Evolutionary conservation across 805 yeast species (phyloP).

Genomic region (Monosporozyma aerobia): DNA sequence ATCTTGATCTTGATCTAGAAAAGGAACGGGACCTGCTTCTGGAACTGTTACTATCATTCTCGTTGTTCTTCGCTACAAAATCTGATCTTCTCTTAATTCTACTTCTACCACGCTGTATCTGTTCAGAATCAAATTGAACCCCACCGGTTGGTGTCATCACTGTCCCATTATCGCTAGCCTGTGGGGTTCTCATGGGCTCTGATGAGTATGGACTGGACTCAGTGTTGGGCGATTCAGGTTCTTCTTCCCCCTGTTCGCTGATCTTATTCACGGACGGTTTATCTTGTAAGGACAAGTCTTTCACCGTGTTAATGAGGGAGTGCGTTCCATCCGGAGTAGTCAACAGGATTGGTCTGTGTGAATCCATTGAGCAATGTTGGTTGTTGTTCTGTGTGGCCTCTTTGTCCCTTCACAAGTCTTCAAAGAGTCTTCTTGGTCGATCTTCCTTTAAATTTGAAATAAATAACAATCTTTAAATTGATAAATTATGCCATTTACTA

Average conservation of each 20-base stretch:
- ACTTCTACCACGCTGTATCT: slow-evolving; percentile 23
- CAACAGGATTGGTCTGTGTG: background rate
- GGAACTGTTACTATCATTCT: background rate
- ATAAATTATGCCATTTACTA: background rate
- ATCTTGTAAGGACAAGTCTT: background rate
- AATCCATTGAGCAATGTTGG: background rate
- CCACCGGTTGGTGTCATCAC: slow-evolving; percentile 1
- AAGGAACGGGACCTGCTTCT: slow-evolving; percentile 9
- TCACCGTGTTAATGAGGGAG: background rate
- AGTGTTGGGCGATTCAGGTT: background rate
- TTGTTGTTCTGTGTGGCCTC: background rate
- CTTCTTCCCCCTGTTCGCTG: background rate
- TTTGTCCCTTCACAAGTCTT: background rate
- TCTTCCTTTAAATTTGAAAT: background rate
- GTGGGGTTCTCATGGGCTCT: background rate
- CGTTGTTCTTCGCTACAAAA: slow-evolving; percentile 1
- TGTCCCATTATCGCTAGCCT: background rate
- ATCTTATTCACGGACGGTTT: background rate
- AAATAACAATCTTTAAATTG: background rate
- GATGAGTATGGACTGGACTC: background rate
- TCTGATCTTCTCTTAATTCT: slow-evolving; percentile 17
- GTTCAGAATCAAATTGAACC: slow-evolving; percentile 25
- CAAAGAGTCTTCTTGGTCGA: background rate
- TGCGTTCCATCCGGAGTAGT: background rate
- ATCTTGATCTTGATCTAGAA: slow-evolving; percentile 9